A percentile compares a stretch with the other conserved stretches of the same genome.
These are phyloP conservation scores for Tuber melanosporum DNA, from an alignment of 495 filamentous ascomycete species.

Conservation along the genomic window DNA sequence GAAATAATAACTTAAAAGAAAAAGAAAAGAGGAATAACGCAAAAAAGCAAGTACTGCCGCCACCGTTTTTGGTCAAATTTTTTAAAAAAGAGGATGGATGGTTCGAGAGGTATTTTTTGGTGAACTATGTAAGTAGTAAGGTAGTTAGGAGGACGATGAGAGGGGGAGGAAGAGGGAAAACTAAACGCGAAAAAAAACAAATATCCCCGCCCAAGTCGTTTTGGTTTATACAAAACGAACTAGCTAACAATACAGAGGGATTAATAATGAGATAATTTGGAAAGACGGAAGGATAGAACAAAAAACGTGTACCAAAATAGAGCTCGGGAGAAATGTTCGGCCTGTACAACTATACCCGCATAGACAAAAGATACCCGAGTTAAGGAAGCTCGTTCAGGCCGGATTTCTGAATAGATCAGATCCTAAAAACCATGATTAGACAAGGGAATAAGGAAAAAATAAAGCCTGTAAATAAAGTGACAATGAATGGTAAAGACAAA, in stretches of 20 bases:
- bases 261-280: constrained; percentile 2
- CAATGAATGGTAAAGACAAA: constrained; percentile 4
- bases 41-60: constrained; percentile 2
- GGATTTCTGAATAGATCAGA: not conserved
- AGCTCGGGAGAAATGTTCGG: not conserved
- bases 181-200: not conserved
- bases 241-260: constrained; percentile 5
- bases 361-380: not conserved
- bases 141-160: not conserved
- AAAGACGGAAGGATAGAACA: not conserved
- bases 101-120: not conserved
- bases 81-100: not conserved
- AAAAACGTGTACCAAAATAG: not conserved
- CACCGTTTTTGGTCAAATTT: constrained; percentile 1
- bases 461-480: not conserved
- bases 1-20: not conserved
- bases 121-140: not conserved
- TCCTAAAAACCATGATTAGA: not conserved
- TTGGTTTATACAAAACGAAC: constrained; percentile 3
- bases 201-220: not conserved
- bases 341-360: not conserved
- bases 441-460: not conserved
- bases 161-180: not conserved
- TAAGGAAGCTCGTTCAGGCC: not conserved
- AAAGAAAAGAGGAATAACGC: not conserved